Conservation (phyloP, 192 early-diverging fungal genomes). For the Paraglomus occultum region DNA sequence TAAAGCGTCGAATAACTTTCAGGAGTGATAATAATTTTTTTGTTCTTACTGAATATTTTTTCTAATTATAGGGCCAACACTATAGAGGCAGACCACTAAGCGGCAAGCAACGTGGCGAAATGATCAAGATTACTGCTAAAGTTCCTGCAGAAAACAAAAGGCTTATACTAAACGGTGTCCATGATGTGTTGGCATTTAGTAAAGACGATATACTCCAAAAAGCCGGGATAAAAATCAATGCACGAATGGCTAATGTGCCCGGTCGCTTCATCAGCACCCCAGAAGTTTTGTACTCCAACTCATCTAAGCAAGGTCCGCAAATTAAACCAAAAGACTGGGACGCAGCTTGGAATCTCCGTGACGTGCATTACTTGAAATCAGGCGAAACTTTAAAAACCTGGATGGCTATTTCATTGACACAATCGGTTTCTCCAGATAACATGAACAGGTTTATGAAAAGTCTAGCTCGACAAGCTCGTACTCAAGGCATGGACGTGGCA, state of each 20-base stretch:
- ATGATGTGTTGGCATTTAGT: slow-evolving; percentile 56
- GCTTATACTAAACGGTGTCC: slow-evolving; percentile 68
- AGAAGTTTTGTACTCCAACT: slow-evolving; percentile 61
- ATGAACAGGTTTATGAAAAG: too few species aligned
- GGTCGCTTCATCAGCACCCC: slow-evolving; percentile 78
- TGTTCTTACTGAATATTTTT: neutral
- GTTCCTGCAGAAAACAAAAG: slow-evolving; percentile 67
- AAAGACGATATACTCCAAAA: slow-evolving; percentile 68
- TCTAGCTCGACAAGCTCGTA: too few species aligned
- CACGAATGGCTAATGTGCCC: slow-evolving; percentile 64
- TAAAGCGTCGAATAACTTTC: neutral
- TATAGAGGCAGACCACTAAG: neutral
- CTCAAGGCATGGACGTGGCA: neutral
- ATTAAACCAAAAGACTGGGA: slow-evolving; percentile 58
- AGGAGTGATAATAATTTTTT: neutral
- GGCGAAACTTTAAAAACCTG: slow-evolving; percentile 75
- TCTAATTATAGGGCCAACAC: neutral
- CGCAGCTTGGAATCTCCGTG: slow-evolving; percentile 81
- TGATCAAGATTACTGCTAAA: slow-evolving; percentile 92
- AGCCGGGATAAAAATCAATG: slow-evolving; percentile 71
- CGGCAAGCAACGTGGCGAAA: slow-evolving; percentile 47
- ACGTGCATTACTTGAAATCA: slow-evolving; percentile 74
- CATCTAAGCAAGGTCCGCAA: slow-evolving; percentile 46
- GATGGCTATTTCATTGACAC: slow-evolving; percentile 79
- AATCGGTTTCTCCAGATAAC: slow-evolving; percentile 4